Percentiles rank a stretch among this genome's conserved stretches.
Conservation (phyloP, 495 filamentous ascomycete species). For the Podospora australis region DNA sequence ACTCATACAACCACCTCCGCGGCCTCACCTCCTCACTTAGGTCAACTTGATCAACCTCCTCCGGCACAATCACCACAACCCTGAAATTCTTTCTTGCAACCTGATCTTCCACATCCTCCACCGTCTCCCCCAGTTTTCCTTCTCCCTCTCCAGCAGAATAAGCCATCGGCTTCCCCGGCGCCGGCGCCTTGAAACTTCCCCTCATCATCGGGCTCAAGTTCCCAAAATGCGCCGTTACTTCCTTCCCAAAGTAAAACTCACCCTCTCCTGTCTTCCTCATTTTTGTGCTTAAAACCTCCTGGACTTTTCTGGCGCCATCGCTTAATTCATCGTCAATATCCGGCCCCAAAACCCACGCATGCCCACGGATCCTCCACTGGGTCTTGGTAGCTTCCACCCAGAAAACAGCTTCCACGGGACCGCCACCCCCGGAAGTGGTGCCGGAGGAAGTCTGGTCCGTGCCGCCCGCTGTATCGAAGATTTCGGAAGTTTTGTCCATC, state of each 20-base stretch:
- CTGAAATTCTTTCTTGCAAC: slow-evolving; percentile 75
- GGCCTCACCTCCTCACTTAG: slow-evolving; percentile 57
- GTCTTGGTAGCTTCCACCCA: slow-evolving; percentile 65
- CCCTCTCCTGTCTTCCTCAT: slow-evolving; percentile 32
- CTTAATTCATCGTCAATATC: slow-evolving; percentile 44
- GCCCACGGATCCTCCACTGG: slow-evolving; percentile 81
- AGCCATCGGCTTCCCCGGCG: slow-evolving; percentile 58
- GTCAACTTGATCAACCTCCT: slow-evolving; percentile 73
- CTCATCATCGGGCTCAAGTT: slow-evolving; percentile 73
- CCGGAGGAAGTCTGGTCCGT: slow-evolving; percentile 20
- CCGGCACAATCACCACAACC: slow-evolving; percentile 74
- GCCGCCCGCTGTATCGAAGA: slow-evolving; percentile 41
- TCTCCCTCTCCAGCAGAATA: slow-evolving; percentile 39
- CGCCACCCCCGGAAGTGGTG: slow-evolving; percentile 49
- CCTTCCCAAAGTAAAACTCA: slow-evolving; percentile 51
- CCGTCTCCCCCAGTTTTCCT: slow-evolving; percentile 54
- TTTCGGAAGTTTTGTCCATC: slow-evolving; percentile 72
- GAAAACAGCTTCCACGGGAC: slow-evolving; percentile 72
- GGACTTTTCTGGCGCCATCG: slow-evolving; percentile 37
- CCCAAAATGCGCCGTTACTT: slow-evolving; percentile 81
- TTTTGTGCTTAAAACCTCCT: slow-evolving; percentile 41
- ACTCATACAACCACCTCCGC: slow-evolving; percentile 57
- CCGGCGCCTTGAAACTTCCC: slow-evolving; percentile 71
- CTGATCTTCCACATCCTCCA: slow-evolving; percentile 59
- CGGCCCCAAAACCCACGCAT: slow-evolving; percentile 58